Evolutionary conservation across 768 basidiomycete genomes (phyloP).

Genomic region (Boletus huronensis): DNA sequence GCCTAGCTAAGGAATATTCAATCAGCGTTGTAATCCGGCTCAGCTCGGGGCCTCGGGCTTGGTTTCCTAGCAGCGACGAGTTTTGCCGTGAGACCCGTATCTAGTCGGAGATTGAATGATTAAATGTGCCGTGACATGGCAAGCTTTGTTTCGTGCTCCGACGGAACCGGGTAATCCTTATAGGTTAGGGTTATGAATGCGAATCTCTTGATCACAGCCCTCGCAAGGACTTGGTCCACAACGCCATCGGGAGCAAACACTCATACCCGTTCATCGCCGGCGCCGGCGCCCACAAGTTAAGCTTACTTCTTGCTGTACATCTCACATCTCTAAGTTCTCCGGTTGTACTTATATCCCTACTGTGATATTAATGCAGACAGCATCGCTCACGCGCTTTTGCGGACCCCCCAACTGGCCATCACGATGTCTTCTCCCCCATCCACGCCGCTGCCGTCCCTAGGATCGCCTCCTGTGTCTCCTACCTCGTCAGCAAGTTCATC

Average conservation of each 20-base stretch:
- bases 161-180: background rate
- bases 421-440: constrained; percentile 11
- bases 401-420: background rate
- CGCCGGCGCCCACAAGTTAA: constrained; percentile 1
- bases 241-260: background rate
- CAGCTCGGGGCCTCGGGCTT: background rate
- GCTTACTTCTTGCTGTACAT: background rate
- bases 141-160: background rate
- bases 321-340: background rate
- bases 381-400: background rate
- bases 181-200: constrained; percentile 3
- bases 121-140: background rate
- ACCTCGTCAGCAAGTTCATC: background rate
- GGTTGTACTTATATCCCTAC: background rate
- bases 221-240: background rate
- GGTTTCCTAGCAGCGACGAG: too few species aligned
- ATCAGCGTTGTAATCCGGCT: background rate
- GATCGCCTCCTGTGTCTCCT: background rate
- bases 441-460: background rate
- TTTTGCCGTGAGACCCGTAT: too few species aligned
- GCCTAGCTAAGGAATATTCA: background rate
- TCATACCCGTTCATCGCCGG: constrained; percentile 2
- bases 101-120: background rate
- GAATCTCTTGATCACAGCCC: background rate
- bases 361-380: constrained; percentile 10